A percentile compares a stretch with the other conserved stretches of the same genome.
Evolutionary conservation across 2,329 filamentous ascomycete species (phyloP).

Genomic region (Cyanodermella asteris): DNA sequence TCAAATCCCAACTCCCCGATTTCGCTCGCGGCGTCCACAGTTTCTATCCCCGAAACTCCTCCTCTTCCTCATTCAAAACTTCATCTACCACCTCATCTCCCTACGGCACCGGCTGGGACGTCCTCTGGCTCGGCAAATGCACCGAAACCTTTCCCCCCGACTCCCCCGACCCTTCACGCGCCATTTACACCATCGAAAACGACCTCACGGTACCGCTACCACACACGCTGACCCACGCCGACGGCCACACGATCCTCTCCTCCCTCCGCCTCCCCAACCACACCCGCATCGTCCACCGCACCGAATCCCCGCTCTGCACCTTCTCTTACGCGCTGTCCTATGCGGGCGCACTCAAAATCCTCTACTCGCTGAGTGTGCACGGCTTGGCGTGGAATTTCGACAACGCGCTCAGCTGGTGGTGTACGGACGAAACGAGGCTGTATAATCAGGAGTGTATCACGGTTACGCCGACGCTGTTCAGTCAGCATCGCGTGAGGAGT

Average conservation of each 20-base stretch:
- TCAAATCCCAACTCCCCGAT: slow-evolving; percentile 14
- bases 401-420: too few relatives aligned
- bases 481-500: too few relatives aligned
- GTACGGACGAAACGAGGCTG: too few relatives aligned
- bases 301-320: slow-evolving; percentile 13
- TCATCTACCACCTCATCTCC: slow-evolving; percentile 4
- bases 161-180: slow-evolving; percentile 2
- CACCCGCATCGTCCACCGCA: slow-evolving; percentile 12
- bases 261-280: slow-evolving; percentile 6
- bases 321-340: slow-evolving; percentile 16
- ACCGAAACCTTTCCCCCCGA: slow-evolving; percentile 3
- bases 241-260: slow-evolving; percentile 5
- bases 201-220: slow-evolving; percentile 11
- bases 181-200: slow-evolving; percentile 8
- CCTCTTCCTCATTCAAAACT: slow-evolving; percentile 13
- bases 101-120: slow-evolving; percentile 11
- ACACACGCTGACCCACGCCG: slow-evolving; percentile 7
- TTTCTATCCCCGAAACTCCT: slow-evolving; percentile 10
- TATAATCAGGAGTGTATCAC: too few relatives aligned
- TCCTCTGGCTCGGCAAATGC: slow-evolving; percentile 12
- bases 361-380: too few relatives aligned
- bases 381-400: too few relatives aligned
- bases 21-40: slow-evolving; percentile 11
- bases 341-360: too few relatives aligned
- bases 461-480: too few relatives aligned